A percentile compares a stretch with the other conserved stretches of the same genome.
phyloP scores from a whole-genome alignment of 306 rosid species.

The Cicer yamashitae region DNA sequence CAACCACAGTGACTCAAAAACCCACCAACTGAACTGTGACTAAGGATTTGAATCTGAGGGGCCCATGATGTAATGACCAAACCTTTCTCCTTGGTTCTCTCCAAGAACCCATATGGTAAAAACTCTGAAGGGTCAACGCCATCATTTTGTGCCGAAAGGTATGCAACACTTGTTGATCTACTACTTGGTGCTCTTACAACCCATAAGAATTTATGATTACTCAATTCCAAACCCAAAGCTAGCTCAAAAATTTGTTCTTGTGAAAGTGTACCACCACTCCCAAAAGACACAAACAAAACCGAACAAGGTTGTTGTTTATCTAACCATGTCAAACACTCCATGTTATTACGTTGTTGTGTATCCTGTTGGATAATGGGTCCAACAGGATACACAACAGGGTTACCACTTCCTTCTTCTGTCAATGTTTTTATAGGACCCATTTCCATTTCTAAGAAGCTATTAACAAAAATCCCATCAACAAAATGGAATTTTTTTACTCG shows the following conservation, averaged over 20 bases:
- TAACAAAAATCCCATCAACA: slow-evolving; percentile 36
- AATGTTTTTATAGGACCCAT: slow-evolving; percentile 14
- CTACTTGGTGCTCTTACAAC: slow-evolving; percentile 33
- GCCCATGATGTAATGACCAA: slow-evolving; percentile 38
- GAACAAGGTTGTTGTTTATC: slow-evolving; percentile 39
- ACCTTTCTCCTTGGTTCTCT: slow-evolving; percentile 40
- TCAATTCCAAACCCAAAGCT: slow-evolving; percentile 24
- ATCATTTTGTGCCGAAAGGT: background rate
- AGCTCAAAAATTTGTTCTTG: slow-evolving; percentile 9
- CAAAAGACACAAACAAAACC: slow-evolving; percentile 50
- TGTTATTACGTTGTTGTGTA: no score
- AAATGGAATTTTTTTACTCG: background rate
- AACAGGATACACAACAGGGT: slow-evolving; percentile 18
- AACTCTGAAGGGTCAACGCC: background rate
- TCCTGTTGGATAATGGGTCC: slow-evolving; percentile 32
- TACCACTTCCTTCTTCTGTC: background rate
- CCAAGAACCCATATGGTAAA: slow-evolving; percentile 32
- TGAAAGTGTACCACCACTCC: slow-evolving; percentile 42
- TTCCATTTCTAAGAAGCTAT: slow-evolving; percentile 43
- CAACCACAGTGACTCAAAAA: slow-evolving; percentile 38
- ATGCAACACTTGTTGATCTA: background rate
- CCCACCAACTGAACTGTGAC: slow-evolving; percentile 31
- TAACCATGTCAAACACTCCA: slow-evolving; percentile 42
- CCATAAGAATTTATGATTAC: slow-evolving; percentile 27
- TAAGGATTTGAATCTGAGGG: slow-evolving; percentile 37